Conservation (phyloP, 148 eudicot genomes). For the Cornus kousa region DNA sequence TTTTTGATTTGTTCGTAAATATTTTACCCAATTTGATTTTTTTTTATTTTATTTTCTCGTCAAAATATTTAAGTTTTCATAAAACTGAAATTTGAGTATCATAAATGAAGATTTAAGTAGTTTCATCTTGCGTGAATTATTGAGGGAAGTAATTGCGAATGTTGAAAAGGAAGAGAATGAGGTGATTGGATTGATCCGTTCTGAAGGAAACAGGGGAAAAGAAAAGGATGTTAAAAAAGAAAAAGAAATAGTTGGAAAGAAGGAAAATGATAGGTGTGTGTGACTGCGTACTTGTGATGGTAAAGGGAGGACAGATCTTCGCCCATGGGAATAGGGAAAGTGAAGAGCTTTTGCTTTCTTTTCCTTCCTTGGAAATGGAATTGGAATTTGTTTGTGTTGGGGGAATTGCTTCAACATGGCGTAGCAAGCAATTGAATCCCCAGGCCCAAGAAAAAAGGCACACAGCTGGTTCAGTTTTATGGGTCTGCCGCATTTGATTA, state of each 20-base stretch:
- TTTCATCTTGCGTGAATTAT: slow-evolving; percentile 3
- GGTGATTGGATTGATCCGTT: slow-evolving; percentile 22
- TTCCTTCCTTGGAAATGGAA: not conserved
- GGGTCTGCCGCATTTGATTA: too few relatives aligned
- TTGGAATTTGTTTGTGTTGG: not conserved
- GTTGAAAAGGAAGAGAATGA: slow-evolving; percentile 16
- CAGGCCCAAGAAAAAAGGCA: not conserved
- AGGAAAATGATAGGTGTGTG: not conserved
- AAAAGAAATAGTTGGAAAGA: not conserved
- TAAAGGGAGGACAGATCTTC: slow-evolving; percentile 30
- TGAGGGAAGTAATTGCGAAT: slow-evolving; percentile 3
- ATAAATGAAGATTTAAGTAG: too few relatives aligned
- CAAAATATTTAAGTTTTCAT: too few relatives aligned
- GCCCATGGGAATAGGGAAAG: slow-evolving; percentile 59
- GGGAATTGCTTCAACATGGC: slow-evolving; percentile 18
- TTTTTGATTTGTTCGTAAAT: too few relatives aligned
- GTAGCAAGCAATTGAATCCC: slow-evolving; percentile 10
- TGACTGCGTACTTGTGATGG: not conserved
- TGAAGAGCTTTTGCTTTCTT: slow-evolving; percentile 41
- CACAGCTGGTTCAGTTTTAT: too few relatives aligned
- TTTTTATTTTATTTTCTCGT: too few relatives aligned
- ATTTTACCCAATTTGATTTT: too few relatives aligned
- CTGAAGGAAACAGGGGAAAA: not conserved
- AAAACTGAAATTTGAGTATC: too few relatives aligned
- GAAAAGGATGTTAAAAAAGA: not conserved